These are phyloP conservation scores for Plasmodiophora brassicae DNA, from an alignment of 208 protist genomes.

Conservation along the genomic window DNA sequence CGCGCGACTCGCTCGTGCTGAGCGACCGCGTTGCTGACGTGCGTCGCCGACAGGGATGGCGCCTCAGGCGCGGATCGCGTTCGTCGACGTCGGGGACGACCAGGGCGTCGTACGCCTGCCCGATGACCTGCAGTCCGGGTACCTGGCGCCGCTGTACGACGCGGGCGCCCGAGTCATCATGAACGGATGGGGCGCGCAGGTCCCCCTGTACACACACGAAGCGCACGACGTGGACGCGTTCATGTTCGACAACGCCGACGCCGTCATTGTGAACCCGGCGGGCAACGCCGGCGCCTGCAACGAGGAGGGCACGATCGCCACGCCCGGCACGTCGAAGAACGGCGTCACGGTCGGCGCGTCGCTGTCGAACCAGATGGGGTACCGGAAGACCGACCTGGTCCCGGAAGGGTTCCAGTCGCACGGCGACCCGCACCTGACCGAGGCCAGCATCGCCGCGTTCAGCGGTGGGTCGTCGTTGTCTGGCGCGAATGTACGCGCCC, in stretches of 20 bases:
- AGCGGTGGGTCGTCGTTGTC: background rate
- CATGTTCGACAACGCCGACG: background rate
- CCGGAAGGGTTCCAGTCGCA: background rate
- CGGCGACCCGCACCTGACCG: background rate
- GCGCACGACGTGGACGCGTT: conserved; percentile 3
- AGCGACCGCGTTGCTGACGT: too few relatives aligned
- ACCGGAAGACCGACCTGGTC: background rate
- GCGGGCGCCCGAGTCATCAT: background rate
- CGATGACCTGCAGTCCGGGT: background rate
- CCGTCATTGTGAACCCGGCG: background rate
- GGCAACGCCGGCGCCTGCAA: background rate
- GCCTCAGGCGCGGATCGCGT: background rate
- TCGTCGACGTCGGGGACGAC: background rate
- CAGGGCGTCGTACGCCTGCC: background rate
- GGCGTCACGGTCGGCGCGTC: background rate
- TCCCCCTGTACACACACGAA: conserved; percentile 12
- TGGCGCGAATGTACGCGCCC: background rate
- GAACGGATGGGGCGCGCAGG: background rate
- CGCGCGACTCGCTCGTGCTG: too few relatives aligned
- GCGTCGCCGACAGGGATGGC: too few relatives aligned
- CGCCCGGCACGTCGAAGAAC: conserved; percentile 29
- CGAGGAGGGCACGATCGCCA: background rate
- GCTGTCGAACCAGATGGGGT: background rate
- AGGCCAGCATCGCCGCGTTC: background rate
- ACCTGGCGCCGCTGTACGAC: background rate